Percentiles rank a stretch among this genome's conserved stretches.
Conservation (phyloP, 371 early-diverging fungal species). For the Actinomucor elegans region DNA sequence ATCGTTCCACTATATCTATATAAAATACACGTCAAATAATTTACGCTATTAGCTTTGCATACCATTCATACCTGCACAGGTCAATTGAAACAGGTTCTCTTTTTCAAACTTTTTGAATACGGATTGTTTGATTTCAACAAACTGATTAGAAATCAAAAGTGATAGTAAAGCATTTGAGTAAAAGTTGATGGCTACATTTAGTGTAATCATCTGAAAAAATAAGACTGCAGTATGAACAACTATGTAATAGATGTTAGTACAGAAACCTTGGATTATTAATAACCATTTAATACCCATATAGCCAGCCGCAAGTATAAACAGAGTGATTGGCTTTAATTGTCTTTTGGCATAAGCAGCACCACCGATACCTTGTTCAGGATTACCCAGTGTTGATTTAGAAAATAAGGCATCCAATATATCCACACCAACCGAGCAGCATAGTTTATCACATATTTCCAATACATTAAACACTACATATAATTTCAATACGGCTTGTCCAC, state of each 20-base stretch:
- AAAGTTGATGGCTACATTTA: conserved; percentile 95
- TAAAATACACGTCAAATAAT: too few species aligned
- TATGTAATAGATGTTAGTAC: conserved; percentile 11
- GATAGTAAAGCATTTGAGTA: conserved; percentile 92
- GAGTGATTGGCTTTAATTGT: conserved; percentile 55
- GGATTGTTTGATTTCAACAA: conserved; percentile 95
- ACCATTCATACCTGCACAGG: conserved; percentile 74
- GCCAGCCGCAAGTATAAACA: conserved; percentile 71
- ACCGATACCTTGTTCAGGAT: conserved; percentile 22
- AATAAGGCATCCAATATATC: conserved; percentile 94
- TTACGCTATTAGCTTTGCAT: too few species aligned
- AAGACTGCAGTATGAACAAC: conserved; percentile 84
- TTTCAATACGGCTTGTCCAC: conserved; percentile 95
- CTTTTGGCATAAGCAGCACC: conserved; percentile 41
- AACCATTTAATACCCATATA: conserved; percentile 66
- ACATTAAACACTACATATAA: conserved; percentile 96
- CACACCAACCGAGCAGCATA: conserved; percentile 91
- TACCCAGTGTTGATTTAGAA: conserved; percentile 62
- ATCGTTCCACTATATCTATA: conserved; percentile 93
- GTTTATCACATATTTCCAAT: conserved; percentile 91
- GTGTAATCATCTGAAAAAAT: conserved; percentile 94
- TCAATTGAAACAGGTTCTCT: conserved; percentile 93
- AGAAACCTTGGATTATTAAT: neutral
- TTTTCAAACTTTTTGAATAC: conserved; percentile 96
- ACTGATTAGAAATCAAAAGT: conserved; percentile 93